Base-by-base conservation (phyloP, 1,139 yeast genomes). In the Arxiozyma slooffiae region DNA sequence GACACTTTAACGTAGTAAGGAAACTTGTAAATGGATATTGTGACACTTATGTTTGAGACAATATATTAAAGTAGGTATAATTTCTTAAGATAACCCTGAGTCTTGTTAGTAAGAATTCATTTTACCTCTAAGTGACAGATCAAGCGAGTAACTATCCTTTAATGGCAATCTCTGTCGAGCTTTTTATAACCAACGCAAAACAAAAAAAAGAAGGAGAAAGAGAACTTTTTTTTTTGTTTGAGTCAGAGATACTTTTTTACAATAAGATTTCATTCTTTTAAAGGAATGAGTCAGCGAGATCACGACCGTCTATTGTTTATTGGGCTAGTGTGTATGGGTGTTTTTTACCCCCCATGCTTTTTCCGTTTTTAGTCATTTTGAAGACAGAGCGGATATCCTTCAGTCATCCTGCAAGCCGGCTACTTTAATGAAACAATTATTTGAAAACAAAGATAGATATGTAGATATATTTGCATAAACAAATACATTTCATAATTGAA, bases 201-300 rank as follows among this genome's bases (percentile, higher is more conserved):
- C 36, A 2, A 30, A 30, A 30, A 11, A 30, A 7, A 30, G 14
- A 30, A 30, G 14, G 14, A 14, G 3, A 7, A 26, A 26, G 9
- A 26, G 2, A 7, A 26, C 11, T 30, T 30, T 30, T 30, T 30
- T 30, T 6, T 5, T 30, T 30, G 3, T 30, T 26, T 26, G 7
- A 5, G 11, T 9, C 34, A 1, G 2, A 14, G 11, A 18, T 23
- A 41, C 22, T 11, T 3, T 24, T 24, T 23, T 21, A 11, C 11
- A 18, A 8, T 3, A 26, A 23, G 41, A 18, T 38, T 39, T 39
- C 38, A 38, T 42, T 26, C 36, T 45, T 21, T 50, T 48, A 47
- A 46, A 44, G 48, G 52, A 48, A 50, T 52, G 53, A 47, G 49
- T 50, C 48, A 43, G 46, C 50, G 49, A 47, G 45, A 24, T 47